Conservation (phyloP, 805 yeast species). For the Ogataea methanolica region DNA sequence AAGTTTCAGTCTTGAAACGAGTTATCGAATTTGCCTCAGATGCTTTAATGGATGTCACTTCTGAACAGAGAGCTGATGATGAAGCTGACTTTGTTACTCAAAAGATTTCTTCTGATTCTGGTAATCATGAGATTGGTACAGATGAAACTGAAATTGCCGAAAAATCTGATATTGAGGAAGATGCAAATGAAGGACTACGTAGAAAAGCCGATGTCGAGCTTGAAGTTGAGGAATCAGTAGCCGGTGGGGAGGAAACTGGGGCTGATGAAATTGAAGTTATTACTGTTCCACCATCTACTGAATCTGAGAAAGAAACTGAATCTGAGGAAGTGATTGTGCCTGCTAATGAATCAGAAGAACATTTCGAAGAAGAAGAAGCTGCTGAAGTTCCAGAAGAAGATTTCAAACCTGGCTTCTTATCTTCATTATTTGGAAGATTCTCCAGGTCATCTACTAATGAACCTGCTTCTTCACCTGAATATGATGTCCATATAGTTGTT, state of each 20-base stretch:
- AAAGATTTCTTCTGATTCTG: background rate
- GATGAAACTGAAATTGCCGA: background rate
- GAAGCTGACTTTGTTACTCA: background rate
- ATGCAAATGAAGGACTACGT: slow-evolving; percentile 1
- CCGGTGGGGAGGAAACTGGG: background rate
- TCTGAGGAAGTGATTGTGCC: too few species aligned
- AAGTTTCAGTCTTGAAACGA: too few species aligned
- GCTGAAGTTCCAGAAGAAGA: too few species aligned
- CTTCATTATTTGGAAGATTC: too few species aligned
- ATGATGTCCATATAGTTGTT: too few species aligned
- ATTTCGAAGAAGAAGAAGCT: too few species aligned
- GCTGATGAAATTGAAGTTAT: background rate
- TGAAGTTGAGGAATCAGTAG: background rate
- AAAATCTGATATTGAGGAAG: background rate
- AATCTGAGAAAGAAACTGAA: background rate
- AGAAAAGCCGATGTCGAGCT: background rate
- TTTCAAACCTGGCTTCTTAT: too few species aligned
- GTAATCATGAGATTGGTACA: background rate
- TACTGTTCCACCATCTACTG: background rate
- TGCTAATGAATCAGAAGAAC: too few species aligned
- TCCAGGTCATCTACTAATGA: too few species aligned
- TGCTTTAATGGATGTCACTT: background rate
- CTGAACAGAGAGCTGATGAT: background rate
- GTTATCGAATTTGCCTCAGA: too few species aligned
- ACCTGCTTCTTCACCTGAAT: too few species aligned